Evolutionary conservation across 176 grass and related monocot species (phyloP).

Genomic region (Oryza glaberrima): DNA sequence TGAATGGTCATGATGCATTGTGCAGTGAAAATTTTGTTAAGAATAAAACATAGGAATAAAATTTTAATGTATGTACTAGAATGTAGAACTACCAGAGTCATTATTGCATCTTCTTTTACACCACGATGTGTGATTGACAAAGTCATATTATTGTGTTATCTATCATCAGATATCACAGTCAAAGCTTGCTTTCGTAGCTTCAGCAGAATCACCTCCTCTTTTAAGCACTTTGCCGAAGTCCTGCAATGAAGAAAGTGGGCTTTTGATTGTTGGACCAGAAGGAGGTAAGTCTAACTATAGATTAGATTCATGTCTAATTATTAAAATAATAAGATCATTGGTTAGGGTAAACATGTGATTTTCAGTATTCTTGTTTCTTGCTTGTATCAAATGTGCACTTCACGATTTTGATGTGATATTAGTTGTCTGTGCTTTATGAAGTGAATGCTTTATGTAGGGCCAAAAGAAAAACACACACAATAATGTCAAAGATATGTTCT

Average conservation of each 20-base stretch:
- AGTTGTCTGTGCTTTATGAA: not conserved
- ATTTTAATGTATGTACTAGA: not conserved
- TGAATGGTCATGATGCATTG: not conserved
- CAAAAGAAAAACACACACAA: not conserved
- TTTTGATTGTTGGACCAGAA: slow-evolving; percentile 91
- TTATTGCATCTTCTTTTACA: not conserved
- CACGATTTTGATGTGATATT: not conserved
- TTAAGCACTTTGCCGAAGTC: slow-evolving; percentile 60
- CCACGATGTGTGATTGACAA: not conserved
- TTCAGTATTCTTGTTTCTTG: not conserved
- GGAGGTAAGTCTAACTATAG: slow-evolving; percentile 56
- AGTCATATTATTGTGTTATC: not conserved
- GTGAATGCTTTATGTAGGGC: not conserved
- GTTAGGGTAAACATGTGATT: not conserved
- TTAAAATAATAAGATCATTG: not conserved
- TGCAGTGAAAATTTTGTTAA: not conserved
- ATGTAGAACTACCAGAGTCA: not conserved
- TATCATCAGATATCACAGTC: slow-evolving; percentile 70
- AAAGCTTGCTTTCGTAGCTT: slow-evolving; percentile 78
- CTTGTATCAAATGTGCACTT: not conserved
- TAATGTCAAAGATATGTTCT: not conserved
- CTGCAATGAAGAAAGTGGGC: slow-evolving; percentile 55
- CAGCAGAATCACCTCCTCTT: slow-evolving; percentile 83
- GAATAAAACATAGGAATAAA: not conserved
- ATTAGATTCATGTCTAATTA: not conserved